Percentiles rank a stretch among this genome's conserved stretches.
phyloP scores from a whole-genome alignment of 192 early-diverging fungal species.

The Rhizoclosmatium sp. region DNA sequence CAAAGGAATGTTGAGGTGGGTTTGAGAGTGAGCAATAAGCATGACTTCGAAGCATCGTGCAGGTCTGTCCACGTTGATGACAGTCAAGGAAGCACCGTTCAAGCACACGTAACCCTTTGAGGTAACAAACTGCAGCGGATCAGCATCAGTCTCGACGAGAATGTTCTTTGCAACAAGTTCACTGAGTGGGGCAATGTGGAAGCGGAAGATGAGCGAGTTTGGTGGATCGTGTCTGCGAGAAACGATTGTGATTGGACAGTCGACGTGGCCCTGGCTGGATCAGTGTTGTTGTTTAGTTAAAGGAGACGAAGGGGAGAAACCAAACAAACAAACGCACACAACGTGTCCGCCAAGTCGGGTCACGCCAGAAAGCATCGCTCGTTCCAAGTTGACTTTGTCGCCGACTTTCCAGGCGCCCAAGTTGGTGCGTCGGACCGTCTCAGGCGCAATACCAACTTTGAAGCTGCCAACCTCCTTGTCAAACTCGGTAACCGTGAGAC shows the following conservation, averaged over 20 bases:
- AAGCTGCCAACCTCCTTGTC: conserved; percentile 65
- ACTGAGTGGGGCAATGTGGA: conserved; percentile 59
- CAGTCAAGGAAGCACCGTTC: conserved; percentile 95
- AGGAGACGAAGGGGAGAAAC: background rate
- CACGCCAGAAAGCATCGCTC: conserved; percentile 80
- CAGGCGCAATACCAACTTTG: conserved; percentile 93
- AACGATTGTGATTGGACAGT: conserved; percentile 80
- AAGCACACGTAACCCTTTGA: conserved; percentile 95
- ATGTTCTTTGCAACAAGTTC: background rate
- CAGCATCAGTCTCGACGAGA: conserved; percentile 30
- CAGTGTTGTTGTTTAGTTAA: background rate
- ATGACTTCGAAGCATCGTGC: conserved; percentile 87
- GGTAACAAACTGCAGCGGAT: conserved; percentile 83
- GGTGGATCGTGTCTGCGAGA: conserved; percentile 81
- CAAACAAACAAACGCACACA: conserved; percentile 71
- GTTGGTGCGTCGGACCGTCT: conserved; percentile 93
- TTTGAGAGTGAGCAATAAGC: conserved; percentile 95
- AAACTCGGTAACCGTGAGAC: conserved; percentile 97
- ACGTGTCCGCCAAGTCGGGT: conserved; percentile 97
- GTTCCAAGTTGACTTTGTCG: conserved; percentile 89
- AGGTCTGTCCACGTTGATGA: conserved; percentile 83
- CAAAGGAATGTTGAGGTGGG: conserved; percentile 78
- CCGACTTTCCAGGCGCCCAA: conserved; percentile 83
- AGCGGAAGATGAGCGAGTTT: conserved; percentile 82
- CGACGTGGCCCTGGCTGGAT: conserved; percentile 73